Percentiles rank a stretch among this genome's conserved stretches.
Evolutionary conservation across 2,329 filamentous ascomycete genomes (phyloP).

Genomic region (Leptodontidium sp.): DNA sequence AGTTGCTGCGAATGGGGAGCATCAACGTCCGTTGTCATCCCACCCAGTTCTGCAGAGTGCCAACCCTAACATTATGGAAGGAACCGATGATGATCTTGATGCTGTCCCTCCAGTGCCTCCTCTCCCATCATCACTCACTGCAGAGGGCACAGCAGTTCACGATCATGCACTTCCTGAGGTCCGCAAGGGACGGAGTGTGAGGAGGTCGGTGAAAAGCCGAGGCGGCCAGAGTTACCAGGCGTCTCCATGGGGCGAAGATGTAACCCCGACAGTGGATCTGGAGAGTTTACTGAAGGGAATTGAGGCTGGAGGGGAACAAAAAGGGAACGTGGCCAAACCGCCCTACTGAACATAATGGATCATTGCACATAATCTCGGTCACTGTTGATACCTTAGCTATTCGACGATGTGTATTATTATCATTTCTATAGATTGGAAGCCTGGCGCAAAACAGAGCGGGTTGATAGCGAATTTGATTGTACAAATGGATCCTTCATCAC

Average conservation of each 20-base stretch:
- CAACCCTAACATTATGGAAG: slow-evolving; percentile 30
- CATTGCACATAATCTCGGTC: slow-evolving; percentile 23
- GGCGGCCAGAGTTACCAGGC: slow-evolving; percentile 31
- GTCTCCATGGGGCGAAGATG: slow-evolving; percentile 41
- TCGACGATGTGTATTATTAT: slow-evolving; percentile 31
- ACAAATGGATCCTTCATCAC: background rate
- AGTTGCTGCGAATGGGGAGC: slow-evolving; percentile 33
- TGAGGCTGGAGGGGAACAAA: slow-evolving; percentile 37
- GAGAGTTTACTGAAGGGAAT: slow-evolving; percentile 45
- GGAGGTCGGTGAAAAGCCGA: slow-evolving; percentile 34
- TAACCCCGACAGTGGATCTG: slow-evolving; percentile 37
- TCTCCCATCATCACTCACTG: slow-evolving; percentile 39
- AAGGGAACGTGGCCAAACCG: slow-evolving; percentile 41
- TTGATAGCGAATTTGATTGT: slow-evolving; percentile 14
- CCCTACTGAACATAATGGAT: slow-evolving; percentile 43
- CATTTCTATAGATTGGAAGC: slow-evolving; percentile 24
- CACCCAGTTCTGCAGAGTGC: slow-evolving; percentile 32
- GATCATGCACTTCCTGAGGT: slow-evolving; percentile 38
- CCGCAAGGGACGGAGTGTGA: slow-evolving; percentile 37
- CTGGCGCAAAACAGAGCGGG: slow-evolving; percentile 19
- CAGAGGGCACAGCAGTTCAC: slow-evolving; percentile 35
- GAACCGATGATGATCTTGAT: slow-evolving; percentile 37
- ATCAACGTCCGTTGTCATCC: slow-evolving; percentile 39
- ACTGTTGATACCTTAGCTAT: slow-evolving; percentile 16
- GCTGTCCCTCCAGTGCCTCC: slow-evolving; percentile 45